phyloP scores from a whole-genome alignment of 164 flowering plant species.

The Annona squamosa region DNA sequence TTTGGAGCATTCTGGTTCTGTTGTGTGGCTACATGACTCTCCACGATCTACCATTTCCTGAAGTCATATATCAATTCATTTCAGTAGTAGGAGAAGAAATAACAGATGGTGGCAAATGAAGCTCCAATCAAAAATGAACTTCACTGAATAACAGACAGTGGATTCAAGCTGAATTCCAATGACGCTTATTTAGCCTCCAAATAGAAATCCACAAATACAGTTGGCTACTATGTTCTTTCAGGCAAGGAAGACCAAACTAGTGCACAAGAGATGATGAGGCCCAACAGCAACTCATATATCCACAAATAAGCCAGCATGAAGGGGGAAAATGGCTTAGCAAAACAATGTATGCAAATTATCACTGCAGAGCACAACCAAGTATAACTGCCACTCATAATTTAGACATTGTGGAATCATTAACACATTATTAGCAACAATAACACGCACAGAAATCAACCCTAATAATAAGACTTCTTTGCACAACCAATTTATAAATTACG shows the following conservation, averaged over 20 bases:
- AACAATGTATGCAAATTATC: too few species aligned
- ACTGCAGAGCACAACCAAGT: too few species aligned
- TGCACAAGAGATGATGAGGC: not conserved
- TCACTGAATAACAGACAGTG: not conserved
- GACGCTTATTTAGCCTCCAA: not conserved
- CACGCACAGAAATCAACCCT: too few species aligned
- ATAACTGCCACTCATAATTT: too few species aligned
- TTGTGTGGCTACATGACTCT: slow-evolving; percentile 16
- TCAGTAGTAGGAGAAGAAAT: not conserved
- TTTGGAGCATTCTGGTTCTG: slow-evolving; percentile 50
- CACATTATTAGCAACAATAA: too few species aligned
- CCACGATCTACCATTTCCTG: slow-evolving; percentile 35
- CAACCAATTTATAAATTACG: too few species aligned
- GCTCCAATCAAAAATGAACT: not conserved
- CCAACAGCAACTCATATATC: not conserved
- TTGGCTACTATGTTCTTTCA: too few species aligned
- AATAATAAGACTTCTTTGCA: too few species aligned
- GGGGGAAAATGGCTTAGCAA: too few species aligned
- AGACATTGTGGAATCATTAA: too few species aligned
- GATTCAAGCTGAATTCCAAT: not conserved
- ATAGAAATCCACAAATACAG: not conserved
- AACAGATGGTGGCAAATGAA: not conserved
- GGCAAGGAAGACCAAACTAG: too few species aligned
- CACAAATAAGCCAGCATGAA: too few species aligned
- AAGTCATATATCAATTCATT: not conserved